phyloP scores from a whole-genome alignment of 176 grass and related monocot genomes.

The Elymus sibiricus region DNA sequence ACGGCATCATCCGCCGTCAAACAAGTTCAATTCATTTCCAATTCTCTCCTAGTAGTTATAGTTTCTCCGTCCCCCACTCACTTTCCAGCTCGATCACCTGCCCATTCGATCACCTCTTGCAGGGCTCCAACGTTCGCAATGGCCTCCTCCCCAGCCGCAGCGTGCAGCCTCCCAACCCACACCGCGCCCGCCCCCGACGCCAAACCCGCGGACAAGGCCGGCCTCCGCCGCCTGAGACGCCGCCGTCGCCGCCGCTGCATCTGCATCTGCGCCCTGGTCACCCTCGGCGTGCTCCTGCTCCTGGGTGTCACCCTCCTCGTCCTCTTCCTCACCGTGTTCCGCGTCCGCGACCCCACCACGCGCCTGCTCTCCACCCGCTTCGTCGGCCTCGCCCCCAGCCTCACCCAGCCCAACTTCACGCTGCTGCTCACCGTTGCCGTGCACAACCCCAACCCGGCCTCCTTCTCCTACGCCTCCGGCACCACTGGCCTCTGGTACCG shows the following conservation, averaged over 20 bases:
- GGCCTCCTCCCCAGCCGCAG: neutral
- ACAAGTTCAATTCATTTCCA: neutral
- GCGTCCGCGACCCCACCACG: constrained; percentile 33
- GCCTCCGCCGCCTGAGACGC: neutral
- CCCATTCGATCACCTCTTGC: neutral
- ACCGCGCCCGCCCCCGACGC: neutral
- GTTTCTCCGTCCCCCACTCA: neutral
- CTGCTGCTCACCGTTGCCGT: constrained; percentile 42
- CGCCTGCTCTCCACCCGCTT: constrained; percentile 33
- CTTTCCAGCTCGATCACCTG: neutral
- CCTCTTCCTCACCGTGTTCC: constrained; percentile 52
- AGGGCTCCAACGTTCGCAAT: neutral
- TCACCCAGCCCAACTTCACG: constrained; percentile 51
- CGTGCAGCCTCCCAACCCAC: constrained; percentile 2
- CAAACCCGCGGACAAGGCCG: neutral
- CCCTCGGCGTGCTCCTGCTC: constrained; percentile 1
- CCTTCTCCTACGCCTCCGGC: constrained; percentile 35
- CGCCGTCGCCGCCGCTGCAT: neutral
- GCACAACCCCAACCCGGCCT: constrained; percentile 60
- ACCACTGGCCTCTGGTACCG: constrained; percentile 39
- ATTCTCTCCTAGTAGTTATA: neutral
- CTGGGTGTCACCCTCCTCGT: constrained; percentile 26
- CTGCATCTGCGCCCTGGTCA: neutral
- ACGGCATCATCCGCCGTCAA: neutral
- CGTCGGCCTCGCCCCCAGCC: constrained; percentile 31